These are phyloP conservation scores for Apiospora aurea DNA, from an alignment of 2,329 filamentous ascomycete genomes.

Conservation along the genomic window DNA sequence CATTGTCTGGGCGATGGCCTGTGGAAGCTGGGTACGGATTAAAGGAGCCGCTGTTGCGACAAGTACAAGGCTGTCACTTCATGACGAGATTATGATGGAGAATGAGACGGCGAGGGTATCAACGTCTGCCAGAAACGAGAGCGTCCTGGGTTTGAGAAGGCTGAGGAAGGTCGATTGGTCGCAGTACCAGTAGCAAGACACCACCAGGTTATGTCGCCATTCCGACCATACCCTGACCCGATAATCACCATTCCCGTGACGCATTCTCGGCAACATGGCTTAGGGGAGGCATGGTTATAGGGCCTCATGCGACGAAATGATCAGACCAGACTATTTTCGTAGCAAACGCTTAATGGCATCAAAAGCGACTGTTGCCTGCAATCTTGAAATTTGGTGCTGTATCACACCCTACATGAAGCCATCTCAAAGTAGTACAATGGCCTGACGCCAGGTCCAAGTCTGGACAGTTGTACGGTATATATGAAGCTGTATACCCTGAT, in stretches of 20 bases:
- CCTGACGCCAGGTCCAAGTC: neutral
- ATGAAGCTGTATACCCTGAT: neutral
- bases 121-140: neutral
- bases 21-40: constrained; percentile 74
- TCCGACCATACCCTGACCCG: too few species aligned
- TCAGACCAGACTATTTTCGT: neutral
- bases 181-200: neutral
- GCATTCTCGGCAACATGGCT: neutral
- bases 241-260: too few species aligned
- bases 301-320: neutral
- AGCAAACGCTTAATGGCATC: neutral
- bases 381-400: neutral
- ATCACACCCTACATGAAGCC: neutral
- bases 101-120: neutral
- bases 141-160: neutral
- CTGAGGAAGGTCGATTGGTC: neutral
- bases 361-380: neutral
- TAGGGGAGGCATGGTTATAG: neutral
- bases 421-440: neutral
- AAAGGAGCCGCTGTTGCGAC: constrained; percentile 25
- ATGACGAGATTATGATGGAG: neutral
- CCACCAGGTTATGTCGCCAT: neutral
- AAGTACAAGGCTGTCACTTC: neutral
- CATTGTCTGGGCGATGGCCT: constrained; percentile 95
- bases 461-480: neutral